Percentiles rank a stretch among this genome's conserved stretches.
Evolutionary conservation across 768 basidiomycete genomes (phyloP).

Genomic region (Bullera alba): DNA sequence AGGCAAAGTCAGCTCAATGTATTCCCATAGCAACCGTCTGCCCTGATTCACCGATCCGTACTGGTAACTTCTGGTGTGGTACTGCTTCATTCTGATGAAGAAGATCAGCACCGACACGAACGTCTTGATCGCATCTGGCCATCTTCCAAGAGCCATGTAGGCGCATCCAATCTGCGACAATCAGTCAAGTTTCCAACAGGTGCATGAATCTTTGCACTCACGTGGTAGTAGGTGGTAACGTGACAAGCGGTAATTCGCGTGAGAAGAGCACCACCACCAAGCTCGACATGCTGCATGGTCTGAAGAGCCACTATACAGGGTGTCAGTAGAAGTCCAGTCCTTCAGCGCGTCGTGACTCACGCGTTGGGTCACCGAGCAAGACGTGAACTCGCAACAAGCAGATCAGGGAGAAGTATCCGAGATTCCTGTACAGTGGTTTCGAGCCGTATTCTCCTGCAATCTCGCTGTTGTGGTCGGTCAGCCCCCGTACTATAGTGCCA

Average conservation of each 20-base stretch:
- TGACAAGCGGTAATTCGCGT: constrained; percentile 95
- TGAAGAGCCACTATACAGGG: constrained; percentile 72
- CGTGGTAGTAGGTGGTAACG: constrained; percentile 52
- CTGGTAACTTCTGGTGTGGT: constrained; percentile 92
- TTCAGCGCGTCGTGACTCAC: constrained; percentile 19
- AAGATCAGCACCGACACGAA: constrained; percentile 91
- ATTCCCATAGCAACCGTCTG: background rate
- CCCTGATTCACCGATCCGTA: constrained; percentile 73
- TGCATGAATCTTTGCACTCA: background rate
- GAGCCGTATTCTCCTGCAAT: constrained; percentile 86
- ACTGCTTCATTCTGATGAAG: constrained; percentile 91
- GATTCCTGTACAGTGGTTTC: constrained; percentile 81
- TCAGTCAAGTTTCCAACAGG: constrained; percentile 42
- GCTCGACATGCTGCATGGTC: constrained; percentile 87
- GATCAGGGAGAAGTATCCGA: constrained; percentile 95
- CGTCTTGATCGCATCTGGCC: constrained; percentile 88
- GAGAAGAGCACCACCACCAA: constrained; percentile 87
- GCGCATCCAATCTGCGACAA: constrained; percentile 81
- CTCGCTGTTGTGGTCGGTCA: constrained; percentile 51
- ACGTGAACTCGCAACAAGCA: constrained; percentile 93
- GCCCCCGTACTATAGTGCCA: background rate
- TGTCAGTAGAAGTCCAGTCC: background rate
- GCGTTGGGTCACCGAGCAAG: constrained; percentile 69
- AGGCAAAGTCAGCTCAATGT: background rate
- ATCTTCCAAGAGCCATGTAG: constrained; percentile 89